phyloP scores from a whole-genome alignment of 768 basidiomycete genomes.

The Mycena olivaceomarginata region DNA sequence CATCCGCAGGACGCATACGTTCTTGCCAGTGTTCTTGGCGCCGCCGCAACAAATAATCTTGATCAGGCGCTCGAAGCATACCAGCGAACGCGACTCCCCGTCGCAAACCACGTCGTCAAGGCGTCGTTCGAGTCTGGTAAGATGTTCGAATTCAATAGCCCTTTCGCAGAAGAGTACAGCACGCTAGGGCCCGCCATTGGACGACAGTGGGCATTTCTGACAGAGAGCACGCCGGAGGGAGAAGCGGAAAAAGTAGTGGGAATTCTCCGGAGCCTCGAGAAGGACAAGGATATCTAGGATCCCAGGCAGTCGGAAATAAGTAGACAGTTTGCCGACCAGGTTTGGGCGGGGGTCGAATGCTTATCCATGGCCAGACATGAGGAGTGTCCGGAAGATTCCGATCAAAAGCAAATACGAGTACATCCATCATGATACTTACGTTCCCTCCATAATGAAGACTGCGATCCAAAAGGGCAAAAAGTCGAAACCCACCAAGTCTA shows the following conservation, averaged over 20 bases:
- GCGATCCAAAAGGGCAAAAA: slow-evolving; percentile 5
- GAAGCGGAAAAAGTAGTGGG: slow-evolving; percentile 49
- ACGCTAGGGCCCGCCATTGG: slow-evolving; percentile 62
- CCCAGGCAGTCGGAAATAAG: not conserved
- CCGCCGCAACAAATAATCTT: slow-evolving; percentile 42
- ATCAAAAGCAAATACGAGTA: too few relatives aligned
- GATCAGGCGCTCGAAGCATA: slow-evolving; percentile 55
- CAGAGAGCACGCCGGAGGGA: slow-evolving; percentile 55
- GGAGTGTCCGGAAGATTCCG: too few relatives aligned
- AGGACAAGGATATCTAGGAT: not conserved
- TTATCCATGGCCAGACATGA: too few relatives aligned
- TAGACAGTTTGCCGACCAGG: too few relatives aligned
- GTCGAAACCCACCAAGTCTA: slow-evolving; percentile 9
- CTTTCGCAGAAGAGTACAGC: slow-evolving; percentile 58
- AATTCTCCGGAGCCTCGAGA: slow-evolving; percentile 25
- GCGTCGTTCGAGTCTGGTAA: slow-evolving; percentile 57
- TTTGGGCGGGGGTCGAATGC: too few relatives aligned
- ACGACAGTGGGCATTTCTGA: slow-evolving; percentile 65
- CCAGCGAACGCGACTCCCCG: slow-evolving; percentile 56
- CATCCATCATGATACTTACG: too few relatives aligned
- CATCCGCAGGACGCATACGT: slow-evolving; percentile 52
- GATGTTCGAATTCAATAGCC: slow-evolving; percentile 62
- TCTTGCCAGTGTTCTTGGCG: slow-evolving; percentile 47
- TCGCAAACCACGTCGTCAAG: slow-evolving; percentile 56
- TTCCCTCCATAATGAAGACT: slow-evolving; percentile 7